phyloP scores from a whole-genome alignment of 306 rosid genomes.

The Fagus crenata region DNA sequence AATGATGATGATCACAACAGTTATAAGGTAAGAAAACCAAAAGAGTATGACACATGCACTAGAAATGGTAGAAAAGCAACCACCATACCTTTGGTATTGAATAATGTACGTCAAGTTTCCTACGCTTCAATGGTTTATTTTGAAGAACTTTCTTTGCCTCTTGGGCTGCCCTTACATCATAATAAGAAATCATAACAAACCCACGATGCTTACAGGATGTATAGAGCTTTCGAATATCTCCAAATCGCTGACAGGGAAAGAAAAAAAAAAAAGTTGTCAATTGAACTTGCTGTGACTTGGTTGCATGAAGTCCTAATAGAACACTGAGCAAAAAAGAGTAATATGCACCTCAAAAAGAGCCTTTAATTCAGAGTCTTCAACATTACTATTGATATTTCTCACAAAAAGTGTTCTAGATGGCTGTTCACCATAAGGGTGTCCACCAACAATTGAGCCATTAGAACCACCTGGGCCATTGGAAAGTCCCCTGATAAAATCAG shows the following conservation, averaged over 20 bases:
- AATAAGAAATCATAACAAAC: slow-evolving; percentile 74
- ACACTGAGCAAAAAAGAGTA: slow-evolving; percentile 22
- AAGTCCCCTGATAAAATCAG: slow-evolving; percentile 39
- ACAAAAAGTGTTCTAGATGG: slow-evolving; percentile 84
- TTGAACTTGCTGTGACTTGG: slow-evolving; percentile 21
- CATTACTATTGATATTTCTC: slow-evolving; percentile 69
- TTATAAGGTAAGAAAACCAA: slow-evolving; percentile 8
- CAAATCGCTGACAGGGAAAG: slow-evolving; percentile 58
- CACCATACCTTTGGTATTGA: slow-evolving; percentile 73
- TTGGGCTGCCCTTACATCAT: slow-evolving; percentile 74
- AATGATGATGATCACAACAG: slow-evolving; percentile 17
- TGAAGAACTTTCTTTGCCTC: slow-evolving; percentile 73
- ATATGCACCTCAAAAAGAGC: slow-evolving; percentile 74
- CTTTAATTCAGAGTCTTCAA: slow-evolving; percentile 69
- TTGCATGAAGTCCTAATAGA: slow-evolving; percentile 26
- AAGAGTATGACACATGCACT: slow-evolving; percentile 23
- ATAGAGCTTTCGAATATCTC: slow-evolving; percentile 67
- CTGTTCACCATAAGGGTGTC: slow-evolving; percentile 47
- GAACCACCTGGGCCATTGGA: slow-evolving; percentile 46
- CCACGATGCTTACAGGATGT: slow-evolving; percentile 84
- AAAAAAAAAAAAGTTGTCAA: slow-evolving; percentile 37
- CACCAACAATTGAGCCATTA: slow-evolving; percentile 54
- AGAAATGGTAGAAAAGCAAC: slow-evolving; percentile 12
- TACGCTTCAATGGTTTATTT: slow-evolving; percentile 53
- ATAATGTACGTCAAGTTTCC: slow-evolving; percentile 78